phyloP scores from a whole-genome alignment of 805 yeast genomes.

The Zygosaccharomyces rouxii region DNA sequence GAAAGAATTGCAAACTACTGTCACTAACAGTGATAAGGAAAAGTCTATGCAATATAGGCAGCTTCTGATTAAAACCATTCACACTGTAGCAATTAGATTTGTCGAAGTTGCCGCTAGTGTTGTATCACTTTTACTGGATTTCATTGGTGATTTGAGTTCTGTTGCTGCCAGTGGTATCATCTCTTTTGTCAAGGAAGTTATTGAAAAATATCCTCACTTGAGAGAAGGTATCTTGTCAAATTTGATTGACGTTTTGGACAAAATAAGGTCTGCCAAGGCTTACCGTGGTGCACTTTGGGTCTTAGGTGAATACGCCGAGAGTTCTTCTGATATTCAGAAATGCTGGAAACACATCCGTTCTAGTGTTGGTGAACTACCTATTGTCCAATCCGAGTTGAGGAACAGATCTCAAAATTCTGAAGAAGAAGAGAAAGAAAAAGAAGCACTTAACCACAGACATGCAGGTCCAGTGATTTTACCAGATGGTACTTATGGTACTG shows the following conservation, averaged over 20 bases:
- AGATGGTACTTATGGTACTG: conserved; percentile 99
- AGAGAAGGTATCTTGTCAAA: conserved; percentile 60
- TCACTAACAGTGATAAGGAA: conserved; percentile 64
- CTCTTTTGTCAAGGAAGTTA: conserved; percentile 88
- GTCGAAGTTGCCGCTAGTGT: conserved; percentile 89
- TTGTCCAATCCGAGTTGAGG: conserved; percentile 66
- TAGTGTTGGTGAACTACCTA: conserved; percentile 88
- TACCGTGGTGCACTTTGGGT: conserved; percentile 94
- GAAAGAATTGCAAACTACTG: conserved; percentile 79
- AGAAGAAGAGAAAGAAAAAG: conserved; percentile 30
- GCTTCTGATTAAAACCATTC: conserved; percentile 80
- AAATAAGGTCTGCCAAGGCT: conserved; percentile 81
- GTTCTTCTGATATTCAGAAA: conserved; percentile 64
- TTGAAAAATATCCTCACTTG: conserved; percentile 82
- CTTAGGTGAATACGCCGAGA: conserved; percentile 82
- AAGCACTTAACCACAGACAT: conserved; percentile 28
- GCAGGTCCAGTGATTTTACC: conserved; percentile 83
- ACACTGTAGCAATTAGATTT: conserved; percentile 80
- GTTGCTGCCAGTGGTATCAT: conserved; percentile 85
- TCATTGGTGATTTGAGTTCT: conserved; percentile 78
- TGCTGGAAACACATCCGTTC: conserved; percentile 85
- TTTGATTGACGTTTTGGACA: conserved; percentile 57
- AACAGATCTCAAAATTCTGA: conserved; percentile 38
- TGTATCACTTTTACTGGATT: conserved; percentile 80
- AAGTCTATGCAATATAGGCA: conserved; percentile 84